Base-by-base conservation (phyloP, 2,329 filamentous ascomycete species). In the Septoria petroselini region DNA sequence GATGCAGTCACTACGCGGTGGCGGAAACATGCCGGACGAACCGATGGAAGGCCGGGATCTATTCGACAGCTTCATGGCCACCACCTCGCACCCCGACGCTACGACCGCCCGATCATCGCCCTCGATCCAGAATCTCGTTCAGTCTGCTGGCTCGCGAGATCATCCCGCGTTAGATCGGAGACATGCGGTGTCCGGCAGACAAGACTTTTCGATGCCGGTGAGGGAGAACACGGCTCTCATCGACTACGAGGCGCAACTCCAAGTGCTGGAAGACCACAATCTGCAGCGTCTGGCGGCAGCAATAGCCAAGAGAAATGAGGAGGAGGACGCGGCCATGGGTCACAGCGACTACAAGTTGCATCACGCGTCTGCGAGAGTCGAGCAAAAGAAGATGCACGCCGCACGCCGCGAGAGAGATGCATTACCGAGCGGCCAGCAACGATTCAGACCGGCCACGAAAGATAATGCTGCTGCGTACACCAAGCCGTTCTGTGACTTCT, bases 401-500 rank as follows among this genome's bases (percentile, higher is more conserved):
- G 5, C 35, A 8, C 1, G 9, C 7, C 15, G 35, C 37, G 17
- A 37, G 14, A 40, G 27, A 9, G n/a, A 12, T 23, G 33, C 41
- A 15, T 4, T 23, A 23, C 19, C 25, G 18, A 21, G 25, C 14
- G 31, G 9, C 5, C 23, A 27, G 23, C 27, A 37, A 18, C 50
- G 54, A 4, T 55, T 52, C 44, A 54, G 49, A 29, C 38, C 52
- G 38, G 63, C 60, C 8, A 66, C 59, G 9, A 50, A 49, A 8
- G 45, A 59, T 18, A 64, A 65, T 41, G 65, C 64, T 12, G 58
- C 48, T 7, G 56, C 56, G 12, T 67, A 66, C 47, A 55, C 56
- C 8, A 56, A 65, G 48, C 65, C 65, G 6, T 67, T 95, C 68
- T 85, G 86, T 67, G 79, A 88, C 44, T 97, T 96, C 67, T 80